Conservation (phyloP, 129 eudicot genomes). For the Saposhnikovia divaricata region DNA sequence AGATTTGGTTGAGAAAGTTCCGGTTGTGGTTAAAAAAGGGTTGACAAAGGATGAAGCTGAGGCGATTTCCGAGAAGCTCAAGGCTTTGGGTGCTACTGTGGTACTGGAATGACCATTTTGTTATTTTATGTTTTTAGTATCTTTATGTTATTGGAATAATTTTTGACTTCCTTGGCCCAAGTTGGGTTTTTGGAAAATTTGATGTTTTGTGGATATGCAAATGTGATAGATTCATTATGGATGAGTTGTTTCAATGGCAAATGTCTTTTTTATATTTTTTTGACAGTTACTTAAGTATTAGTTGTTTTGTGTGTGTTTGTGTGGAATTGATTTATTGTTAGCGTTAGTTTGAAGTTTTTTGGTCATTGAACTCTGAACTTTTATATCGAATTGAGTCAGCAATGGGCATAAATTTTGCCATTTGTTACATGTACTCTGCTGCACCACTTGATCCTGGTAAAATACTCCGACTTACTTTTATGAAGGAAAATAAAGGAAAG, state of each 20-base stretch:
- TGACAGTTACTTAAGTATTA: not conserved
- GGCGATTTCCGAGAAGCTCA: slow-evolving; percentile 56
- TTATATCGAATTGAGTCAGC: not conserved
- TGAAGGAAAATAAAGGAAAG: no score
- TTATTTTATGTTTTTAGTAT: not conserved
- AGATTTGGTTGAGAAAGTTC: slow-evolving; percentile 80
- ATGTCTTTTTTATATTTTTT: not conserved
- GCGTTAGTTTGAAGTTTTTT: not conserved
- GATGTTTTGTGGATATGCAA: not conserved
- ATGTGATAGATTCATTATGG: not conserved
- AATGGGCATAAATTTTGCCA: not conserved
- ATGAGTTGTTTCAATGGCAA: not conserved
- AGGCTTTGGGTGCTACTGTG: slow-evolving; percentile 76
- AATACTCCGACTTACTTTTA: no score
- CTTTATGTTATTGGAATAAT: not conserved
- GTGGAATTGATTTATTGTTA: not conserved
- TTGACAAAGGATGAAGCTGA: slow-evolving; percentile 75
- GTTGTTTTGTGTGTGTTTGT: not conserved
- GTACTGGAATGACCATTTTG: slow-evolving; percentile 51
- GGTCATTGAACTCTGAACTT: not conserved
- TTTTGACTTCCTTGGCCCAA: not conserved
- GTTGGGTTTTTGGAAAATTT: not conserved
- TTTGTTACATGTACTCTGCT: not conserved
- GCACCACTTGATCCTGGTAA: not conserved
- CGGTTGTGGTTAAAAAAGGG: slow-evolving; percentile 71